phyloP scores from a whole-genome alignment of 179 eudicot genomes.

The Beta corolliflora region DNA sequence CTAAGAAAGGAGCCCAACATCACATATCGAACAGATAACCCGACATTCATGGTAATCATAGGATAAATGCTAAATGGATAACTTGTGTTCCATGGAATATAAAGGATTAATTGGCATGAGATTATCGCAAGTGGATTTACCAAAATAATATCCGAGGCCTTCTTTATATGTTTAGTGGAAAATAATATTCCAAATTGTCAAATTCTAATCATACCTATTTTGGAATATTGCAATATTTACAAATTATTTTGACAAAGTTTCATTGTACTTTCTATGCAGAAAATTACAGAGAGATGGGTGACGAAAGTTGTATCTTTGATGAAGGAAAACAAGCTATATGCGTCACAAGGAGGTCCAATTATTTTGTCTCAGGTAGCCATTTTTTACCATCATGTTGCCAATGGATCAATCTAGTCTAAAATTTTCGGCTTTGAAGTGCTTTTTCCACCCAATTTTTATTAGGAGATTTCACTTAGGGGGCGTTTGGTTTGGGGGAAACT shows the following conservation, averaged over 20 bases:
- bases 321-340: conserved; percentile 34
- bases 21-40: conserved; percentile 69
- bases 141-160: too few species aligned
- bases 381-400: background rate
- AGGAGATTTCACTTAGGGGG: too few species aligned
- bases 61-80: too few species aligned
- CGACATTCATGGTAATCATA: conserved; percentile 57
- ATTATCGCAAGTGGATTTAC: too few species aligned
- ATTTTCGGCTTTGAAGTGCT: too few species aligned
- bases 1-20: conserved; percentile 64
- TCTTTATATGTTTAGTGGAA: too few species aligned
- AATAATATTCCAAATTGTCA: too few species aligned
- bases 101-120: too few species aligned
- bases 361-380: conserved; percentile 27
- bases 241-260: background rate
- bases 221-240: background rate
- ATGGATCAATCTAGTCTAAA: too few species aligned
- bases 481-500: too few species aligned
- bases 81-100: too few species aligned
- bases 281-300: conserved; percentile 52
- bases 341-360: conserved; percentile 35
- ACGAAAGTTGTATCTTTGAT: conserved; percentile 51
- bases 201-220: background rate
- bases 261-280: conserved; percentile 33
- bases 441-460: too few species aligned